A percentile compares a stretch with the other conserved stretches of the same genome.
phyloP scores from a whole-genome alignment of 768 basidiomycete species.

The Multifurca ochricompacta region DNA sequence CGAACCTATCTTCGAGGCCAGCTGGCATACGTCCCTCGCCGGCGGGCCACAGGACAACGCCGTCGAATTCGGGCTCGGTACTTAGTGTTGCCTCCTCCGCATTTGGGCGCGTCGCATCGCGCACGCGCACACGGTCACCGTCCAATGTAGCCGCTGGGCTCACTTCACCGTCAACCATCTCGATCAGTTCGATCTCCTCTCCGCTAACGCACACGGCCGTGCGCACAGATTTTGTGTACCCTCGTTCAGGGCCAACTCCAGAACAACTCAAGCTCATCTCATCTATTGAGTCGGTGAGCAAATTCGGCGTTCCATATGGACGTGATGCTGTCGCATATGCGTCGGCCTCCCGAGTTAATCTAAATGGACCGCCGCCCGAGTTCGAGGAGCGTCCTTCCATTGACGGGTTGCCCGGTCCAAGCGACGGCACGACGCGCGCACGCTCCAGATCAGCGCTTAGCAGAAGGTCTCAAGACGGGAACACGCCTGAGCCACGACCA shows the following conservation, averaged over 20 bases:
- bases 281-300: constrained; percentile 53
- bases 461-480: background rate
- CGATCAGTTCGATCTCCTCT: constrained; percentile 64
- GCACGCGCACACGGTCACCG: constrained; percentile 39
- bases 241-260: constrained; percentile 53
- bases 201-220: constrained; percentile 68
- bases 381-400: constrained; percentile 33
- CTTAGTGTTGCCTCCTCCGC: constrained; percentile 29
- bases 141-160: constrained; percentile 31
- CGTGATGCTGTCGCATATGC: constrained; percentile 60
- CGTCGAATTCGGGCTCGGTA: constrained; percentile 33
- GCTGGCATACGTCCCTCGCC: constrained; percentile 11
- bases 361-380: constrained; percentile 40
- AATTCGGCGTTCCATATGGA: constrained; percentile 73
- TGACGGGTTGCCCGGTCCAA: constrained; percentile 12
- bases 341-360: constrained; percentile 38
- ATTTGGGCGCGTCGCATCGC: constrained; percentile 40
- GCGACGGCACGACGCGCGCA: background rate
- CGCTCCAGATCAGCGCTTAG: constrained; percentile 5
- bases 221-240: constrained; percentile 65
- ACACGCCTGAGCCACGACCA: background rate
- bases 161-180: constrained; percentile 61
- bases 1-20: constrained; percentile 11
- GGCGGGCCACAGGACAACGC: constrained; percentile 29
- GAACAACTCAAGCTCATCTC: constrained; percentile 62